Percentiles rank a stretch among this genome's conserved stretches.
phyloP scores from a whole-genome alignment of 2,329 filamentous ascomycete genomes.

The Verticillium longisporum region DNA sequence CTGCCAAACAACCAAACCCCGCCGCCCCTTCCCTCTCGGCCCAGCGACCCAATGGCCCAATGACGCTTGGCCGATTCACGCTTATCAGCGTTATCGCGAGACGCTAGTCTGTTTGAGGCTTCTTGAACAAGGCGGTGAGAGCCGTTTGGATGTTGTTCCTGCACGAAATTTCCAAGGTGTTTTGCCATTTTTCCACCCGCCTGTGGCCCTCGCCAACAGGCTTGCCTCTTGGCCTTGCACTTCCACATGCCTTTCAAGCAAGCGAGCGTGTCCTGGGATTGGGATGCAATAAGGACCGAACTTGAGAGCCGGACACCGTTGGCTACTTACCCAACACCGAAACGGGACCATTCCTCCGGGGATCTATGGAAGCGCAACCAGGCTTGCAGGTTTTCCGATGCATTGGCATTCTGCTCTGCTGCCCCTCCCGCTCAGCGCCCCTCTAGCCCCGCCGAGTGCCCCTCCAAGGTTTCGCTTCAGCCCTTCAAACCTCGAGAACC shows the following conservation, averaged over 20 bases:
- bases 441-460: background rate
- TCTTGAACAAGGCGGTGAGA: constrained; percentile 10
- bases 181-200: background rate
- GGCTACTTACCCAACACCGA: too few species aligned
- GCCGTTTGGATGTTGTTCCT: background rate
- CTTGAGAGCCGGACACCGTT: too few species aligned
- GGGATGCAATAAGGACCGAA: background rate
- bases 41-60: constrained; percentile 3
- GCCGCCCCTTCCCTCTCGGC: constrained; percentile 3
- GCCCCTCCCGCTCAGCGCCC: background rate
- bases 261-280: too few species aligned
- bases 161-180: background rate
- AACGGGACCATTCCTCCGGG: background rate
- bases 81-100: constrained; percentile 21
- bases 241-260: too few species aligned
- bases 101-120: constrained; percentile 10
- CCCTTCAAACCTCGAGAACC: background rate
- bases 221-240: too few species aligned
- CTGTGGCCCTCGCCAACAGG: background rate
- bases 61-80: constrained; percentile 18
- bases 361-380: background rate
- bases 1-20: too few species aligned
- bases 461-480: background rate
- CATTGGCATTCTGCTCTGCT: background rate
- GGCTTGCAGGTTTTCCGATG: too few species aligned